Evolutionary conservation across 1,284 basidiomycete genomes (phyloP).

Genomic region (Ceratobasidium sp.): DNA sequence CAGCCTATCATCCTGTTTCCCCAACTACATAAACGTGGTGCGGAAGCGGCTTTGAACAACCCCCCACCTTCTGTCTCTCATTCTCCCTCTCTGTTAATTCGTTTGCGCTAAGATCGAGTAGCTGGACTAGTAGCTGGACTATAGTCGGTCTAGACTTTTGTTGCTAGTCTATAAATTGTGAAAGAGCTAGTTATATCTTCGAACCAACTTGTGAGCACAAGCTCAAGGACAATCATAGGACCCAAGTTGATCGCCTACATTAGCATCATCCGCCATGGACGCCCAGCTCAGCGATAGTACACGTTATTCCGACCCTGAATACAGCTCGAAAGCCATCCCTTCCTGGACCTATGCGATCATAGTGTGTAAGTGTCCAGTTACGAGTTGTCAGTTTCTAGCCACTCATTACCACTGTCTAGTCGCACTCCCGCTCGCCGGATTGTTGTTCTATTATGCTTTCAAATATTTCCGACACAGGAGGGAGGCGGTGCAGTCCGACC

Average conservation of each 20-base stretch:
- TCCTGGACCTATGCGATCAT: conserved; percentile 17
- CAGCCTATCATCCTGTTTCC: conserved; percentile 35
- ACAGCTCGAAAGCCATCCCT: not conserved
- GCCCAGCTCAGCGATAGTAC: not conserved
- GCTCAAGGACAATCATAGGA: not conserved
- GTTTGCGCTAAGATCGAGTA: conserved; percentile 21
- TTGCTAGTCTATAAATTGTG: conserved; percentile 31
- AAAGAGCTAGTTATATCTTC: conserved; percentile 4
- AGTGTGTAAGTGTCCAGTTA: conserved; percentile 7
- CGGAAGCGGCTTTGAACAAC: conserved; percentile 15
- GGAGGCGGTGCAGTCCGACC: not conserved
- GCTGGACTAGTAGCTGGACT: conserved; percentile 34
- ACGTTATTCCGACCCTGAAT: not conserved
- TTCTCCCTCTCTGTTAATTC: not conserved
- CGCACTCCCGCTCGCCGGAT: conserved; percentile 1
- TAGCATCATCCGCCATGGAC: conserved; percentile 28
- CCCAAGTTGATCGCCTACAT: not conserved
- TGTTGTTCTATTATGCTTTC: conserved; percentile 6
- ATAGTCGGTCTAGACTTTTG: conserved; percentile 37
- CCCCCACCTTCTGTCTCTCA: conserved; percentile 31
- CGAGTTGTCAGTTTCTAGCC: not conserved
- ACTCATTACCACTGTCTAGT: conserved; percentile 17
- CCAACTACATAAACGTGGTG: conserved; percentile 10
- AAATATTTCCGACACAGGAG: not conserved
- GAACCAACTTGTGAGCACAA: conserved; percentile 16